Evolutionary conservation across 306 rosid species (phyloP).

Genomic region (Corylus heterophylla): DNA sequence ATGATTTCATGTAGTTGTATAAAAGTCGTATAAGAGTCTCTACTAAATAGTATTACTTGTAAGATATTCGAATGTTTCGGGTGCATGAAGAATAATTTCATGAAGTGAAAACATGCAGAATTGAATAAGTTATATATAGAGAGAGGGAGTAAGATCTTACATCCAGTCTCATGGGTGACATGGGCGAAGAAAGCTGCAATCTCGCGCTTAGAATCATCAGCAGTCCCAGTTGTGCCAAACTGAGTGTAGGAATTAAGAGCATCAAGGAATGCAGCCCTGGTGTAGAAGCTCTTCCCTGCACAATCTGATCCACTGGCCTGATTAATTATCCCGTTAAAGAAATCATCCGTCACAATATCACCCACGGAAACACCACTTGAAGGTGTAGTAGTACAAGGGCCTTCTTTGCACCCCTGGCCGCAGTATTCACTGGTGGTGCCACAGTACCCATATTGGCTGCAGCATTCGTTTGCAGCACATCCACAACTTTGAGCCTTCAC

Average conservation of each 20-base stretch:
- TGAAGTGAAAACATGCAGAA: background rate
- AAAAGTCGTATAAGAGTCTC: no score
- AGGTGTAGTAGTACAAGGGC: constrained; percentile 45
- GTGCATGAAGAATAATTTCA: no score
- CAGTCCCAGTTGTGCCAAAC: constrained; percentile 44
- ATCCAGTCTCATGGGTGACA: constrained; percentile 82
- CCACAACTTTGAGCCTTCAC: constrained; percentile 56
- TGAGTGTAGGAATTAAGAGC: constrained; percentile 49
- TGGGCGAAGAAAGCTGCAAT: constrained; percentile 82
- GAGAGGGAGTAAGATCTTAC: constrained; percentile 35
- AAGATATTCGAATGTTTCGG: no score
- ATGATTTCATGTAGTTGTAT: no score
- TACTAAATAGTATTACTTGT: no score
- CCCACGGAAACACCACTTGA: constrained; percentile 39
- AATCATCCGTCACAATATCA: constrained; percentile 49
- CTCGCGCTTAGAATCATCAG: constrained; percentile 70
- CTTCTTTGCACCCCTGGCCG: constrained; percentile 60
- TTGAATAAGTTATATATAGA: background rate
- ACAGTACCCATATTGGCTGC: constrained; percentile 68
- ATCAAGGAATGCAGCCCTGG: constrained; percentile 45
- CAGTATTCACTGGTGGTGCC: constrained; percentile 50
- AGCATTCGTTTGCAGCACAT: constrained; percentile 53
- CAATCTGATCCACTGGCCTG: constrained; percentile 44
- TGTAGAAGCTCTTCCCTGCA: constrained; percentile 62
- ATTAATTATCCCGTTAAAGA: constrained; percentile 52